Evolutionary conservation across 2,329 filamentous ascomycete species (phyloP), one percentile per base, ranked within the genome.

Genomic region (Colletotrichum sp.): DNA sequence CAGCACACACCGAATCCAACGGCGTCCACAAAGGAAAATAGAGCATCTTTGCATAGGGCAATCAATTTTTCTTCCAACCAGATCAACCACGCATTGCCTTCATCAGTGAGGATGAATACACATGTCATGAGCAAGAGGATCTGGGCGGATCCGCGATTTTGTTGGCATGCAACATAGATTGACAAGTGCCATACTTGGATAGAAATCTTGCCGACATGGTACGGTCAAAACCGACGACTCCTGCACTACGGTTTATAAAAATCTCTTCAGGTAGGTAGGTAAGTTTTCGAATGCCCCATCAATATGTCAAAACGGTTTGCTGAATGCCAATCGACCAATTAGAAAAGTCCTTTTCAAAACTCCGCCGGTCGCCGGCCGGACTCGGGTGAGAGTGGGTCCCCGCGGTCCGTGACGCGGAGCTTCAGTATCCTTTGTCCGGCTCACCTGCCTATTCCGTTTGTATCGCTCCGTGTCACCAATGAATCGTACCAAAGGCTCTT

Each of bases 121-220:
- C 5, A 1, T 39, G 0, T 39, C 36, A 18, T 39, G 36, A 39
- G 34, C 32, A 2, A 15, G 32, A 6, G 6, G 12, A 34, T 34
- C n/a, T n/a, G n/a, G n/a, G n/a, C n/a, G n/a, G n/a, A n/a, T n/a
- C n/a, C n/a, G n/a, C n/a, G 24, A 26, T 26, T 26, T 28, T 28
- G 39, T 3, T 49, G 39, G 39, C 0, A 49, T 49, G 12, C 39
- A 2, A n/a, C 9, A 4, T 21, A n/a, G n/a, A n/a, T n/a, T n/a
- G n/a, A 32, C 30, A 32, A 32, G 30, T 32, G 30, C 10, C 1
- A 1, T 0, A 39, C 1, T 44, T 44, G n/a, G 12, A 12, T 10
- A 44, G 0, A 0, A 44, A 0, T 39, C 16, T 39, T 8, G 7
- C 5, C 34, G 16, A 8, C 13, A 8, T 3, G 15, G 0, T 9